Evolutionary conservation across 1,139 yeast genomes (phyloP).

Genomic region (Yamadazyma conglobata): DNA sequence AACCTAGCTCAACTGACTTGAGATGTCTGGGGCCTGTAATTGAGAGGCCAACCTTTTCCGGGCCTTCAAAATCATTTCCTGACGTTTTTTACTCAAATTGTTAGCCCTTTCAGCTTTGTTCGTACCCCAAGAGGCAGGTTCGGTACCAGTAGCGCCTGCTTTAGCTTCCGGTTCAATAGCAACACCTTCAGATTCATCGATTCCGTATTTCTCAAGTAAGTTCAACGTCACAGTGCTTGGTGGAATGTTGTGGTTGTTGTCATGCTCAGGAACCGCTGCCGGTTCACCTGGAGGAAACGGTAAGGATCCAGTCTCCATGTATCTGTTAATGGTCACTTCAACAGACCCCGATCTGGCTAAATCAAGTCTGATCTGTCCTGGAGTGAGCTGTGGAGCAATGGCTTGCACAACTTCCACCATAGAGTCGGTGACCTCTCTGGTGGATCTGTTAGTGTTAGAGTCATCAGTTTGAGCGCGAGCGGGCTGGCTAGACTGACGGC

Average conservation of each 20-base stretch:
- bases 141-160: slow-evolving; percentile 5
- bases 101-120: slow-evolving; percentile 19
- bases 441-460: slow-evolving; percentile 11
- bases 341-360: slow-evolving; percentile 73
- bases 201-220: slow-evolving; percentile 38
- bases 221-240: slow-evolving; percentile 20
- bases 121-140: slow-evolving; percentile 16
- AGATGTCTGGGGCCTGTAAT: slow-evolving; percentile 25
- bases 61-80: slow-evolving; percentile 44
- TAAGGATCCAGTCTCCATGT: slow-evolving; percentile 58
- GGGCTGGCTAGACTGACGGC: slow-evolving; percentile 6
- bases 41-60: slow-evolving; percentile 39
- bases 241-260: slow-evolving; percentile 8
- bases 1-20: no score
- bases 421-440: slow-evolving; percentile 64
- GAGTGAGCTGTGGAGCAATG: slow-evolving; percentile 70
- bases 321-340: slow-evolving; percentile 72
- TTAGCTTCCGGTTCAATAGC: slow-evolving; percentile 4
- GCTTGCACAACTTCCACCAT: slow-evolving; percentile 88
- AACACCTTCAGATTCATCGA: slow-evolving; percentile 14
- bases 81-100: slow-evolving; percentile 28
- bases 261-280: slow-evolving; percentile 2
- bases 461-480: slow-evolving; percentile 1
- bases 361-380: slow-evolving; percentile 67
- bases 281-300: slow-evolving; percentile 60